These are phyloP conservation scores for Ogataea neopini DNA, from an alignment of 805 yeast genomes.

Conservation along the genomic window DNA sequence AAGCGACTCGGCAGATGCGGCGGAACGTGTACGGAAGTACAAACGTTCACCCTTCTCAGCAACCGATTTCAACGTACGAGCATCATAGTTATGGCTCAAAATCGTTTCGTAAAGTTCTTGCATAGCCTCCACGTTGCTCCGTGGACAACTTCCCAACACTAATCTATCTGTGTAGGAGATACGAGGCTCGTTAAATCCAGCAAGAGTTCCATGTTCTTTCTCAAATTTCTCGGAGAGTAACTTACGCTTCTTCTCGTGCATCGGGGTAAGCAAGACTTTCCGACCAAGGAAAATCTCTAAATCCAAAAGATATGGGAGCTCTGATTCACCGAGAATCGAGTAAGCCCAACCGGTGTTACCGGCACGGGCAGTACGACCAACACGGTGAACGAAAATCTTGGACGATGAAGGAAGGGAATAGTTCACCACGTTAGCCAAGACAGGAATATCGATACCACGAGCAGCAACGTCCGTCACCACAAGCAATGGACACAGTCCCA, in stretches of 20 bases:
- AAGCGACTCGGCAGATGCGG: slow-evolving; percentile 85
- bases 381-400: slow-evolving; percentile 93
- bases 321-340: slow-evolving; percentile 80
- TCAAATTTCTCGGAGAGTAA: slow-evolving; percentile 49
- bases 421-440: slow-evolving; percentile 91
- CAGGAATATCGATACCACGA: slow-evolving; percentile 97
- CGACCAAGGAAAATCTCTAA: slow-evolving; percentile 87
- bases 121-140: slow-evolving; percentile 65
- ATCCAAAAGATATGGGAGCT: slow-evolving; percentile 87
- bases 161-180: slow-evolving; percentile 72
- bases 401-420: slow-evolving; percentile 89
- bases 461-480: slow-evolving; percentile 99
- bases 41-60: slow-evolving; percentile 86
- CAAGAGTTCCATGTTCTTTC: slow-evolving; percentile 34
- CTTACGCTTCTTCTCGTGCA: slow-evolving; percentile 64
- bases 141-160: slow-evolving; percentile 81
- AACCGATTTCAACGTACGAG: slow-evolving; percentile 63
- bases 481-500: slow-evolving; percentile 79
- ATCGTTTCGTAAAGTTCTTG: slow-evolving; percentile 71
- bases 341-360: slow-evolving; percentile 98
- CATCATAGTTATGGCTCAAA: slow-evolving; percentile 64
- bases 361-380: slow-evolving; percentile 99
- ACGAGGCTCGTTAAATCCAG: slow-evolving; percentile 50
- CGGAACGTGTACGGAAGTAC: slow-evolving; percentile 78
- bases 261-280: slow-evolving; percentile 68